Evolutionary conservation across 495 filamentous ascomycete species (phyloP), one percentile per base, ranked within the genome.

Genomic region (Aspergillus ellipticus): DNA sequence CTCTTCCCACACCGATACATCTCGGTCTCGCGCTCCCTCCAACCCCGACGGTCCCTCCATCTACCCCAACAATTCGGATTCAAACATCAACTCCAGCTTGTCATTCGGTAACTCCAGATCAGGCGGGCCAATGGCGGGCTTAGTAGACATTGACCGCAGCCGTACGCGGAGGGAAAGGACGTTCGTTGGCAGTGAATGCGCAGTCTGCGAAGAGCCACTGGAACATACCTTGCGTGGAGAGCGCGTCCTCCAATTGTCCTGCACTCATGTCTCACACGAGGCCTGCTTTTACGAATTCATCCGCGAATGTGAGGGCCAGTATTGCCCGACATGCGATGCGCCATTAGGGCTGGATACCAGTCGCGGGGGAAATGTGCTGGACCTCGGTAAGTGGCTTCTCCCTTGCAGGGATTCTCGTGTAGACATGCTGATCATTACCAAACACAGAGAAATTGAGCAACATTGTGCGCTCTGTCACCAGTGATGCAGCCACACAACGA

Each of bases 261-360:
- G 94, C 71, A 80, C 85, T 10, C 94, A 99, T 69, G 95, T 99
- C 31, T 89, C 93, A 15, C 94, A 99, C 66, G 94, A 97, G 69
- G 95, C 95, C 17, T 99, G 94, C 73, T 99, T 99, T 70, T 99
- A 97, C 72, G 95, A 99, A 73, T 97, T 92, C 65, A 94, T 99
- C 61, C 89, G 90, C 57, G 93, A 96, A 68, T 89, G 89, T 57
- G 95, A 99, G 59, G 90, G 89, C 39, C 92, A 99, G 63, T 92
- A 88, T 68, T 99, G 94, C 71, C 94, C 94, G 35, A 88, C 90
- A 57, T 99, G 94, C 71, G 90, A 96, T 79, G 89, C 90, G 54
- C 91, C 95, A 31, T 72, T 99, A 21, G 91, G 92, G 26, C 74
- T 99, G 46, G 94, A 99, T 73, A 95, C 92, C 4, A 97, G 91